Base-by-base conservation (phyloP, 345 rosid species). In the Tarenaya hassleriana region DNA sequence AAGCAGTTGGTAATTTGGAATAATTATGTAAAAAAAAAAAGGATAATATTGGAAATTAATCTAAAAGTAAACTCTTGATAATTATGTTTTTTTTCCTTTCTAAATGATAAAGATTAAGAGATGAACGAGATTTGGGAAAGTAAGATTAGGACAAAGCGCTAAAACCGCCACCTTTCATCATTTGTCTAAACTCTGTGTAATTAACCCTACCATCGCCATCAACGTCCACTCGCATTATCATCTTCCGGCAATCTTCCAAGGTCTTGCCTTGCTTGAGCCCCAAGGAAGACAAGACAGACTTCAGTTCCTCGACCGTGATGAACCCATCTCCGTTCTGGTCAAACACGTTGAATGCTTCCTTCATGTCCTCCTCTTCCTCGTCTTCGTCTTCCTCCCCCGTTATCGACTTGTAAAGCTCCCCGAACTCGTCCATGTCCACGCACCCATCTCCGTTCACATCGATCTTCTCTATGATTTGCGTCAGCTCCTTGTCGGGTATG, bases 361-460 rank as follows among this genome's bases (percentile, higher is more conserved):
- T 60, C 74, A 70, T 70, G 18, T 70, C 70, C 7, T 70, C 70
- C 7, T 64, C 74, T 55, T 70, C 74, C 41, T 70, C 74, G 16
- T 56, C 51, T 27, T 57, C 64, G 0, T 56, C 61, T 55, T 60
- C 52, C 29, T 60, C 74, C 0, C 58, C 54, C 1, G 64, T 64
- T 5, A 70, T 64, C 10, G 74, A 64, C 16, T 49, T 44, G 52
- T 70, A 64, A n/a, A 70, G 8, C 0, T 62, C 55, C 53, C 56
- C 67, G 10, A 70, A 70, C 34, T 70, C 70, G n/a, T n/a, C n/a
- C n/a, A n/a, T n/a, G n/a, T n/a, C n/a, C n/a, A 69, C 66, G 19
- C 62, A 69, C 16, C 66, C 70, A 50, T 69, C 74, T 2, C 67
- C 66, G 55, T 69, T 60, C 0, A 42, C 50, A 11, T 69, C 70